phyloP scores from a whole-genome alignment of 2,329 filamentous ascomycete genomes.

The Beauveria varroae region DNA sequence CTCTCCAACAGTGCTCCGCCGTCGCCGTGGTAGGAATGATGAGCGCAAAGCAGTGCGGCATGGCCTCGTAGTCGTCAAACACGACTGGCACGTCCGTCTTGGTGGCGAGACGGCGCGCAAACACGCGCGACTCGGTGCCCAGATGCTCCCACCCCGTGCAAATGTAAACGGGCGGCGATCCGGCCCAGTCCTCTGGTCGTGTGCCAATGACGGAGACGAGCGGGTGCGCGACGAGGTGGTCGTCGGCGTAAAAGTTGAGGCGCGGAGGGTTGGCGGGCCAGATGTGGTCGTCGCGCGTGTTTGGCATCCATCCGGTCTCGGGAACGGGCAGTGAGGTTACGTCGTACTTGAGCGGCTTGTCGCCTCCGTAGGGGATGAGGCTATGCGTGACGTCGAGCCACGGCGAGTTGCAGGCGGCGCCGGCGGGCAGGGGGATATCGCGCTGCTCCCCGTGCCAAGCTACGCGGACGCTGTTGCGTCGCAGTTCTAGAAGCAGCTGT shows the following conservation, averaged over 20 bases:
- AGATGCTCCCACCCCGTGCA: conserved; percentile 65
- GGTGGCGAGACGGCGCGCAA: conserved; percentile 46
- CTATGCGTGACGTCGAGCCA: conserved; percentile 66
- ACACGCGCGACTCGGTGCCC: conserved; percentile 55
- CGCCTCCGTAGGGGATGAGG: conserved; percentile 21
- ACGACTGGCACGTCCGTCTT: conserved; percentile 52
- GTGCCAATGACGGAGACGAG: conserved; percentile 52
- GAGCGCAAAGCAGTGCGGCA: conserved; percentile 69
- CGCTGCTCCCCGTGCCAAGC: conserved; percentile 53
- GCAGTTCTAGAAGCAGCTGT: conserved; percentile 60
- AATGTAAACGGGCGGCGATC: conserved; percentile 59
- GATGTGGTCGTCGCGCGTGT: conserved; percentile 33
- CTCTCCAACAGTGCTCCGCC: conserved; percentile 43
- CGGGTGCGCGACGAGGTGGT: conserved; percentile 54
- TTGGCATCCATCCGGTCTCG: conserved; percentile 20
- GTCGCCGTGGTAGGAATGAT: conserved; percentile 41
- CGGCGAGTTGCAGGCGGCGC: conserved; percentile 53
- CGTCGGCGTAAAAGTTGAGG: conserved; percentile 45
- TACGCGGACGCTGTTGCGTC: conserved; percentile 38
- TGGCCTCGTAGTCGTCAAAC: conserved; percentile 68
- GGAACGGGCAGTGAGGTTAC: conserved; percentile 42
- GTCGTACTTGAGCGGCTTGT: conserved; percentile 24
- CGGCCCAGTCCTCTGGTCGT: conserved; percentile 50
- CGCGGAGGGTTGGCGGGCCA: conserved; percentile 53
- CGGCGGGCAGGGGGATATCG: conserved; percentile 58